A percentile compares a stretch with the other conserved stretches of the same genome.
These are phyloP conservation scores for Penicillium sp. DNA, from an alignment of 2,329 filamentous ascomycete species.

Conservation along the genomic window DNA sequence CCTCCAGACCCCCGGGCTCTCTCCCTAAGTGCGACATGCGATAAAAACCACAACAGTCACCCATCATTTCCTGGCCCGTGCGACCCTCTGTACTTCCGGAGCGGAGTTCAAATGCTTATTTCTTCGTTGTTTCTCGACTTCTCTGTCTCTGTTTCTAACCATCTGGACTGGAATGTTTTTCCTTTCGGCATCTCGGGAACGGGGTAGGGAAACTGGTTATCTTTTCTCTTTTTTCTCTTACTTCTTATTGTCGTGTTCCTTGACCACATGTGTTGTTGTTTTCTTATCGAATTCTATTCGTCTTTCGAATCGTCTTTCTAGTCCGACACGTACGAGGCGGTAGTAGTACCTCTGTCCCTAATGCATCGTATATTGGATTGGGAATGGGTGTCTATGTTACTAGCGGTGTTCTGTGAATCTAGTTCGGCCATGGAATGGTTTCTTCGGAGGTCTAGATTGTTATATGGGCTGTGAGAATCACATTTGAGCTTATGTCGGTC, in stretches of 20 bases:
- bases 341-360: not conserved
- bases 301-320: conserved; percentile 4
- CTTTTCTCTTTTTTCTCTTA: conserved; percentile 12
- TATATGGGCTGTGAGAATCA: not conserved
- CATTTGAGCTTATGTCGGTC: not conserved
- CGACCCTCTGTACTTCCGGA: conserved; percentile 16
- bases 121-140: conserved; percentile 9
- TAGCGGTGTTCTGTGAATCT: not conserved
- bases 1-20: conserved; percentile 6
- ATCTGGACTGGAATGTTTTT: conserved; percentile 20
- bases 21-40: conserved; percentile 15
- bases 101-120: conserved; percentile 11
- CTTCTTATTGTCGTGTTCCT: conserved; percentile 17
- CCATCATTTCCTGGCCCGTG: conserved; percentile 15
- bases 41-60: conserved; percentile 10
- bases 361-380: conserved; percentile 1
- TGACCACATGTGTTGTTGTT: conserved; percentile 15
- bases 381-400: not conserved
- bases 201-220: conserved; percentile 15
- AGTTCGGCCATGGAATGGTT: not conserved
- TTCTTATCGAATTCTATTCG: conserved; percentile 8
- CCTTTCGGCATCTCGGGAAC: conserved; percentile 18
- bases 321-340: not conserved
- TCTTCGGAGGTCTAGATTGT: not conserved
- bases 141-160: conserved; percentile 16